phyloP scores from a whole-genome alignment of 345 rosid species.

The Linum trigynum region DNA sequence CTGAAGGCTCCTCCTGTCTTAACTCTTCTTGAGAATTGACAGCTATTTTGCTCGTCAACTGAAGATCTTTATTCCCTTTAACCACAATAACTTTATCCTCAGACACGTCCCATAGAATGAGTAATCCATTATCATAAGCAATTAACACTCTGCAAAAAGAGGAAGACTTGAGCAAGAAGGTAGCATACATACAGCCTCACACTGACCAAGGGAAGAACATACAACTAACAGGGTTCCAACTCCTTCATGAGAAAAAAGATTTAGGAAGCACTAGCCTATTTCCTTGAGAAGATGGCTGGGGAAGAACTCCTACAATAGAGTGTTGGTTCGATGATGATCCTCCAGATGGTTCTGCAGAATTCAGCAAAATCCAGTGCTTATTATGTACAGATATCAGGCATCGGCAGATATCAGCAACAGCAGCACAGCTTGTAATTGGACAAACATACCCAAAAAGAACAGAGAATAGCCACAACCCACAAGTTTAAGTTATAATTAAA shows the following conservation, averaged over 20 bases:
- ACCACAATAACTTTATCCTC: conserved; percentile 43
- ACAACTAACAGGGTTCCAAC: too few relatives aligned
- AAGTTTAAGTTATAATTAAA: background rate
- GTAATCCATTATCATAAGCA: conserved; percentile 63
- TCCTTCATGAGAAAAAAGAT: too few relatives aligned
- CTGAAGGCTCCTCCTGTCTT: conserved; percentile 16
- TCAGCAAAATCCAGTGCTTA: conserved; percentile 14
- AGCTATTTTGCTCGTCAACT: conserved; percentile 31
- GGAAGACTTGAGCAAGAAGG: background rate
- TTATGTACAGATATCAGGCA: conserved; percentile 1
- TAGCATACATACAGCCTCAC: too few relatives aligned
- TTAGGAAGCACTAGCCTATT: conserved; percentile 31
- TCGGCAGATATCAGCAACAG: background rate
- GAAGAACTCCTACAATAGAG: conserved; percentile 68
- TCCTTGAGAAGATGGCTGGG: conserved; percentile 66
- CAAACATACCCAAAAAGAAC: background rate
- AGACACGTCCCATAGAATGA: conserved; percentile 78
- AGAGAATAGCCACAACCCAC: background rate
- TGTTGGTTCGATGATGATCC: conserved; percentile 43
- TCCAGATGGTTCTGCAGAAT: conserved; percentile 52
- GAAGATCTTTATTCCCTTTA: conserved; percentile 65
- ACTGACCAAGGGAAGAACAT: too few relatives aligned
- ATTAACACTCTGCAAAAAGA: conserved; percentile 59
- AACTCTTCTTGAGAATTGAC: conserved; percentile 27
- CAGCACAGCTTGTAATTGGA: background rate